Evolutionary conservation across 306 rosid genomes (phyloP).

Genomic region (Cucurbita argyrosperma): DNA sequence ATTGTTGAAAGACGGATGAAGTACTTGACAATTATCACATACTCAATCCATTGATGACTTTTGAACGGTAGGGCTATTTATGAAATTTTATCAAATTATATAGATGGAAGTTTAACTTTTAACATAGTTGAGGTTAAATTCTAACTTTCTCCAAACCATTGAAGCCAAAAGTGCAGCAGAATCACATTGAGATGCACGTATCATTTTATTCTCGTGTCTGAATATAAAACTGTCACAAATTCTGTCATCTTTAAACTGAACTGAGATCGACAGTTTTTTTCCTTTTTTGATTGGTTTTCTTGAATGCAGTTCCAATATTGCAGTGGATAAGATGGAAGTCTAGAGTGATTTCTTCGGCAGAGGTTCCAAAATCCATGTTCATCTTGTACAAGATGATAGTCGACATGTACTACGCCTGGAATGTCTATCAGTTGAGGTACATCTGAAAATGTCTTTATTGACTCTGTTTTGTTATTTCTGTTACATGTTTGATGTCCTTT

Average conservation of each 20-base stretch:
- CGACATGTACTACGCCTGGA: background rate
- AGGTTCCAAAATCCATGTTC: background rate
- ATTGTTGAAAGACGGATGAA: too few relatives aligned
- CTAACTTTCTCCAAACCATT: too few relatives aligned
- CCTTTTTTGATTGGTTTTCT: background rate
- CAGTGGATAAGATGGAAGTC: background rate
- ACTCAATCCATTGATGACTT: too few relatives aligned
- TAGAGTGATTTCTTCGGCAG: background rate
- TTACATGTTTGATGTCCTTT: slow-evolving; percentile 2
- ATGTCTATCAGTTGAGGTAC: background rate
- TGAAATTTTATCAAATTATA: background rate
- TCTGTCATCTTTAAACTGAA: background rate
- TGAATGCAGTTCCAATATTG: background rate
- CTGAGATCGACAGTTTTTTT: background rate
- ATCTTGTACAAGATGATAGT: background rate
- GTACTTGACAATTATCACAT: background rate
- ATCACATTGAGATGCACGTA: background rate
- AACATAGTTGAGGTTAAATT: too few relatives aligned
- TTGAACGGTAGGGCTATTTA: too few relatives aligned
- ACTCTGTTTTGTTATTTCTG: background rate
- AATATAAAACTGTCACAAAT: background rate
- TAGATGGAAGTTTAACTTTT: too few relatives aligned
- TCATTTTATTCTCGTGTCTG: background rate
- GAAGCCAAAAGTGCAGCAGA: too few relatives aligned
- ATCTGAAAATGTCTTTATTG: background rate